Evolutionary conservation across 768 basidiomycete species (phyloP), one percentile per base, ranked within the genome.

Genomic region (Pulveroboletus sp.): DNA sequence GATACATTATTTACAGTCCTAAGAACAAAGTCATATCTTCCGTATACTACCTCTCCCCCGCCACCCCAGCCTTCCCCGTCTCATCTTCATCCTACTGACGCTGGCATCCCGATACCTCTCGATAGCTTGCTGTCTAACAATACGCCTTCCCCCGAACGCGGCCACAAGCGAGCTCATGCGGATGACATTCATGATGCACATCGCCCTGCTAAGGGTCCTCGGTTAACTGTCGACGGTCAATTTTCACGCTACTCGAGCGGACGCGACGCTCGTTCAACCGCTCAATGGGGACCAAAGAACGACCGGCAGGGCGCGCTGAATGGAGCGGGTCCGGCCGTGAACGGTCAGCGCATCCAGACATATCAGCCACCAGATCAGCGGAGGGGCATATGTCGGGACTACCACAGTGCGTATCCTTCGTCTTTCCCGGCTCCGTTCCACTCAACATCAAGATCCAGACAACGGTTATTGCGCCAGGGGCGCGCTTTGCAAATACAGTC

Each of bases 401-500:
- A 95, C 66, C 83, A 94, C 68, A 90, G 94, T 94, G 63, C 63
- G 93, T 78, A 35, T 42, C 42, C 39, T 24, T 48, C 35, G 47
- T 37, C 35, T 32, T 30, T 42, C 46, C 38, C 55, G 26, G 38
- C 37, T 13, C 38, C 39, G 27, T 46, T 37, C 45, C 39, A 47
- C 50, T 48, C 51, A 54, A 54, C 46, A 46, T 49, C 17, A 49
- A 39, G 53, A 8, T 43, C 8, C 57, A 97, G 94, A 94, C 63
- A 84, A 84, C 51, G 94, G 94, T 1, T 96, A 84, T 70, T 98
- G 94, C 59, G 81, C 89, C 36, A 82, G 93, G 30, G 94, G 94
- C 41, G 84, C 80, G 17, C 78, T 79, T 53, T 98, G 94, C 76
- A 93, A 91, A 64, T 97, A 82, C 69, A 92, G 89, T 53, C 94